Evolutionary conservation across 192 early-diverging fungal genomes (phyloP).

Genomic region (Piromyces finnis): DNA sequence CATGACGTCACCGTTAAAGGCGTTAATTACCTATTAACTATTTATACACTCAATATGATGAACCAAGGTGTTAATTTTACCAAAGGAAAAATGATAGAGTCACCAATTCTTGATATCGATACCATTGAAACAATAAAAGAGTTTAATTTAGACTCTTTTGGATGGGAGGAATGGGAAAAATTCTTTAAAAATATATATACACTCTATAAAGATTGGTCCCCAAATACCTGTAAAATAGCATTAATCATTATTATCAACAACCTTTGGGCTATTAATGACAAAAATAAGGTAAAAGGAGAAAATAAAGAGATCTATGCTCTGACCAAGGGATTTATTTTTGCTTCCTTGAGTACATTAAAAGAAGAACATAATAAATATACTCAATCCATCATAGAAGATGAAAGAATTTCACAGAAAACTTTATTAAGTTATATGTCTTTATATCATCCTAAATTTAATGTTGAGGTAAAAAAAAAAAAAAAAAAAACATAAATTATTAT

Average conservation of each 20-base stretch:
- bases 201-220: neutral
- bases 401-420: neutral
- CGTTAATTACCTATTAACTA: neutral
- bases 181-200: neutral
- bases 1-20: neutral
- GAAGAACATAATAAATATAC: neutral
- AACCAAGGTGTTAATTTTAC: neutral
- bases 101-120: neutral
- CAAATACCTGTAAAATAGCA: neutral
- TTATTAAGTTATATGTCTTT: neutral
- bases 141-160: neutral
- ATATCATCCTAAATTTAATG: neutral
- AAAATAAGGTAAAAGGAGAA: neutral
- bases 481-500: too few relatives aligned
- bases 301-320: neutral
- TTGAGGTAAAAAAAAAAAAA: neutral
- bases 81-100: neutral
- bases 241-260: neutral
- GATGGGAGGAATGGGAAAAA: neutral
- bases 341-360: neutral
- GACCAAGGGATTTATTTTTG: neutral
- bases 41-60: neutral
- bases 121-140: neutral
- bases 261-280: neutral
- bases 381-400: neutral